Evolutionary conservation across 306 rosid genomes (phyloP).

Genomic region (Biancaea sappan): DNA sequence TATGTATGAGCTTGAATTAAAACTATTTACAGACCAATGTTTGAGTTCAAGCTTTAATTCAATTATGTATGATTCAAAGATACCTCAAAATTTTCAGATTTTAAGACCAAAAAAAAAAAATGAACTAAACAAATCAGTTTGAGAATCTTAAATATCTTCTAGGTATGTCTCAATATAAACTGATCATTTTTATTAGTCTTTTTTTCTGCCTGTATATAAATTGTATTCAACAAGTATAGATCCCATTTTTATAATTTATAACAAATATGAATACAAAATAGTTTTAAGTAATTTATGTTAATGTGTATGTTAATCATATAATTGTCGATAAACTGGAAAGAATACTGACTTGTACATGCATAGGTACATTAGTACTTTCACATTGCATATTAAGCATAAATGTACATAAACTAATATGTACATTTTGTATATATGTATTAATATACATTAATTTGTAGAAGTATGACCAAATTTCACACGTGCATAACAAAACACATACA

Average conservation of each 20-base stretch:
- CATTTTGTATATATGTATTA: neutral
- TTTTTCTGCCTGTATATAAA: neutral
- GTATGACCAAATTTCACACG: neutral
- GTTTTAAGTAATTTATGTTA: neutral
- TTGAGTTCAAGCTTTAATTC: neutral
- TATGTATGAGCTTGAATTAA: neutral
- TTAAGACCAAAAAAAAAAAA: neutral
- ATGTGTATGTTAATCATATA: too few species aligned
- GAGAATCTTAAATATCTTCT: neutral
- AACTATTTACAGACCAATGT: neutral
- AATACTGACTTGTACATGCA: neutral
- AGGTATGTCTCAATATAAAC: neutral
- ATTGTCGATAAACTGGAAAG: too few species aligned
- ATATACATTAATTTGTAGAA: neutral
- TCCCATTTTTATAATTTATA: neutral
- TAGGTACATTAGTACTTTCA: neutral
- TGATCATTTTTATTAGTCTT: neutral
- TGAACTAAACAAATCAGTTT: neutral
- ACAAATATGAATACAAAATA: neutral
- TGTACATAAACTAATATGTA: neutral
- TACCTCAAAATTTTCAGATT: neutral
- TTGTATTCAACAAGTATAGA: neutral
- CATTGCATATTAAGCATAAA: neutral
- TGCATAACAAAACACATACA: too few species aligned
- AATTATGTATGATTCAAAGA: neutral